These are phyloP conservation scores for Hebeloma cylindrosporum DNA, from an alignment of 768 basidiomycete genomes.

Conservation along the genomic window DNA sequence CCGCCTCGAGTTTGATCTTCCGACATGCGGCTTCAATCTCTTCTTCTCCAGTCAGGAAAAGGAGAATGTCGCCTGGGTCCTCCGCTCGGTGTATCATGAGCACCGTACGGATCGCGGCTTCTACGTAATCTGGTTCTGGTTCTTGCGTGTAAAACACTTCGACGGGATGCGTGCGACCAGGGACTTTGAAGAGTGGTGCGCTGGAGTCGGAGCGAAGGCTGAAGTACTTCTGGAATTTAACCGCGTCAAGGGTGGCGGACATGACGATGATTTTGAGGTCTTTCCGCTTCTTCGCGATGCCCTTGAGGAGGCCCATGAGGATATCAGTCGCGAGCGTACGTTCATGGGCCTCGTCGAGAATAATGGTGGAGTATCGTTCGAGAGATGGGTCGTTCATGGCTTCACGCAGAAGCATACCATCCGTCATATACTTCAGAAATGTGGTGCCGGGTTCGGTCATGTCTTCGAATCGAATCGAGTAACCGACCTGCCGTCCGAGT, in stretches of 20 bases:
- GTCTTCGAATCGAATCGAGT: slow-evolving; percentile 98
- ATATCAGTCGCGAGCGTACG: slow-evolving; percentile 97
- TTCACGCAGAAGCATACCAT: slow-evolving; percentile 98
- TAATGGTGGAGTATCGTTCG: slow-evolving; percentile 92
- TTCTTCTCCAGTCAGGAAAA: slow-evolving; percentile 98
- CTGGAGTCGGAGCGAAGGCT: slow-evolving; percentile 42
- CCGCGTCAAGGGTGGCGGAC: slow-evolving; percentile 95
- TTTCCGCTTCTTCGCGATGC: slow-evolving; percentile 70
- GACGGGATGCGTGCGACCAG: slow-evolving; percentile 92
- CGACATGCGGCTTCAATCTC: slow-evolving; percentile 97
- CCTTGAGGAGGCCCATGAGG: slow-evolving; percentile 94
- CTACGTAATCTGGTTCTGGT: slow-evolving; percentile 94
- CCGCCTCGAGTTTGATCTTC: slow-evolving; percentile 90
- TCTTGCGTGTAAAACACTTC: slow-evolving; percentile 94
- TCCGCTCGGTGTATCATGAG: slow-evolving; percentile 97
- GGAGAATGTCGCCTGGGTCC: slow-evolving; percentile 85
- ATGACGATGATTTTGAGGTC: slow-evolving; percentile 98
- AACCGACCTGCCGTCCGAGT: slow-evolving; percentile 94
- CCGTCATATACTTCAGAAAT: slow-evolving; percentile 99
- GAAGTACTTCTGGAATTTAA: slow-evolving; percentile 97
- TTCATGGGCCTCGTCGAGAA: slow-evolving; percentile 98
- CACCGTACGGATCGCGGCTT: slow-evolving; percentile 94
- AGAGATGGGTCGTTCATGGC: slow-evolving; percentile 96
- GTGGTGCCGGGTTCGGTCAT: slow-evolving; percentile 89
- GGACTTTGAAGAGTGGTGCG: slow-evolving; percentile 87